Evolutionary conservation across 2,329 filamentous ascomycete genomes (phyloP).

Genomic region (Penicillium sp.): DNA sequence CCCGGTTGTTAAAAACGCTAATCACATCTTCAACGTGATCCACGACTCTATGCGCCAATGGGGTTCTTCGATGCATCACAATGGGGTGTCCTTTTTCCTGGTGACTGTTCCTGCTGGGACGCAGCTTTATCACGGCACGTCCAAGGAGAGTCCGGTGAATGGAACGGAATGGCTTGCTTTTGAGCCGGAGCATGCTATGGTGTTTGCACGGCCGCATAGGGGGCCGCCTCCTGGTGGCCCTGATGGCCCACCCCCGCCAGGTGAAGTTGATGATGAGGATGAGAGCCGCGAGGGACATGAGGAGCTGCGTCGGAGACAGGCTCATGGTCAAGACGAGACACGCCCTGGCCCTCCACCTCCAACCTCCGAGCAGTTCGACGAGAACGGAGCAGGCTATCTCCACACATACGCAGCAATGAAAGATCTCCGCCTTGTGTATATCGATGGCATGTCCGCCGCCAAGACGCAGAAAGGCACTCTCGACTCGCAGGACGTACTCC

Average conservation of each 20-base stretch:
- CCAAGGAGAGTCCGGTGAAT: constrained; percentile 45
- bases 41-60: constrained; percentile 72
- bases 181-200: constrained; percentile 69
- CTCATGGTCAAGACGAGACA: neutral
- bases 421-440: constrained; percentile 61
- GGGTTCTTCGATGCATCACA: constrained; percentile 70
- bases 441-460: constrained; percentile 68
- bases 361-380: neutral
- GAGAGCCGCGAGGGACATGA: constrained; percentile 1
- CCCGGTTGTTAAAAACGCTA: constrained; percentile 48
- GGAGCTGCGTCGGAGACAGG: constrained; percentile 11
- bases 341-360: neutral
- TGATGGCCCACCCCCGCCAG: neutral
- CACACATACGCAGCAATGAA: constrained; percentile 64
- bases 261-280: neutral
- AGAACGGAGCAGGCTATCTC: constrained; percentile 53
- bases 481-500: constrained; percentile 64
- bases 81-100: constrained; percentile 71
- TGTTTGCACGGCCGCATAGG: constrained; percentile 53
- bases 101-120: constrained; percentile 64
- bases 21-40: constrained; percentile 69
- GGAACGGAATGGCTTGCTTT: constrained; percentile 72
- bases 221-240: constrained; percentile 7
- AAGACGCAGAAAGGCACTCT: constrained; percentile 66
- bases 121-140: constrained; percentile 65